phyloP scores from a whole-genome alignment of 305 asterid genomes.

The Rubia balearica region DNA sequence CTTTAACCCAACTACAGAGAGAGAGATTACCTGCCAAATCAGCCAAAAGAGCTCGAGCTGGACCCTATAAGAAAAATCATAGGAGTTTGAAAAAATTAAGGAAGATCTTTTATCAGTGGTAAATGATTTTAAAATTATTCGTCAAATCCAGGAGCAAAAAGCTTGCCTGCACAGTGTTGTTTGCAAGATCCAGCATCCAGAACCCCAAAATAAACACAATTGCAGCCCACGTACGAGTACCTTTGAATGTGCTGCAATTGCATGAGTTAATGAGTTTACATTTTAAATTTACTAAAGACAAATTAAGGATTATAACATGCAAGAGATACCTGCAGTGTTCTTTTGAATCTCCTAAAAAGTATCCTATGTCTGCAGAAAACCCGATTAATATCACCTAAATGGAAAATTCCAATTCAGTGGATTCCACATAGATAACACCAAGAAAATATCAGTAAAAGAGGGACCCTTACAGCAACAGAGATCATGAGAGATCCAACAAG shows the following conservation, averaged over 20 bases:
- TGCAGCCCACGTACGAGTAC: constrained; percentile 98
- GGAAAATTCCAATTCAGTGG: constrained; percentile 36
- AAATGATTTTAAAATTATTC: background rate
- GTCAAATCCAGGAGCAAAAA: constrained; percentile 14
- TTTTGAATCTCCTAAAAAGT: constrained; percentile 82
- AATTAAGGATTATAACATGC: background rate
- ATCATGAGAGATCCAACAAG: constrained; percentile 91
- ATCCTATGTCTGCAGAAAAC: constrained; percentile 99
- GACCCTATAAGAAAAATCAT: constrained; percentile 50
- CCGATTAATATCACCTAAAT: constrained; percentile 91
- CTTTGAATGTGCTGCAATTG: constrained; percentile 85
- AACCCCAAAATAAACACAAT: constrained; percentile 82
- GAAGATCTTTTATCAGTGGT: background rate
- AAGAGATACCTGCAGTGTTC: constrained; percentile 92
- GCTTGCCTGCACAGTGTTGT: constrained; percentile 96
- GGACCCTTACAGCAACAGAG: constrained; percentile 67
- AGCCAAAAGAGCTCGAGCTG: constrained; percentile 99
- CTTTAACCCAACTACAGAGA: background rate
- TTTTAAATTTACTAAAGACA: background rate
- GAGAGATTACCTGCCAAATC: constrained; percentile 84
- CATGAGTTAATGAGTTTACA: constrained; percentile 23
- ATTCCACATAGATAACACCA: constrained; percentile 15
- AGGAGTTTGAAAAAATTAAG: constrained; percentile 13
- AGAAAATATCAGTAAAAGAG: constrained; percentile 19
- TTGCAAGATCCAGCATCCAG: constrained; percentile 99